Percentiles rank a stretch among this genome's conserved stretches.
These are phyloP conservation scores for Coelastrella sp. DNA, from an alignment of 139 green algal genomes.

Conservation along the genomic window DNA sequence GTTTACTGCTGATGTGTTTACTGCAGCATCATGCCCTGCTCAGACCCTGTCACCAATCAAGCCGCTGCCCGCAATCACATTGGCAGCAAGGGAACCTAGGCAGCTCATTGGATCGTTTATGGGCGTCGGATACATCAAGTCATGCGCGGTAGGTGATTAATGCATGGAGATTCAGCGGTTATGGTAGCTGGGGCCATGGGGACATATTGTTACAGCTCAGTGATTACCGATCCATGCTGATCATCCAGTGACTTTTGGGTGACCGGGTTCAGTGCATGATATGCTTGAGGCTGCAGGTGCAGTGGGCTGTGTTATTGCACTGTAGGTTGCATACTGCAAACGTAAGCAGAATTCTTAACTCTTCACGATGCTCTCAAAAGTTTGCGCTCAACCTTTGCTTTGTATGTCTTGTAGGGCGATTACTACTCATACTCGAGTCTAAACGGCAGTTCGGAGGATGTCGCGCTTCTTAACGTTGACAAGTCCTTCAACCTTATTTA, in stretches of 20 bases:
- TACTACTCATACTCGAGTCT: conserved; percentile 34
- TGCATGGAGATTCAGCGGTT: background rate
- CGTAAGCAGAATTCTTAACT: no score
- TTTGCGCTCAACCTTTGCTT: background rate
- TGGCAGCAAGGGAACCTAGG: background rate
- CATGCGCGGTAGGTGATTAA: background rate
- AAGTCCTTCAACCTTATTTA: conserved; percentile 10
- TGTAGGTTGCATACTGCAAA: no score
- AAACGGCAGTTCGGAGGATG: background rate
- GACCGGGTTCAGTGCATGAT: no score
- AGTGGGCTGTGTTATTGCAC: no score
- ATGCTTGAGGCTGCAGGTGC: no score
- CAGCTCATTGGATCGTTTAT: conserved; percentile 23
- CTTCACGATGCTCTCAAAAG: no score
- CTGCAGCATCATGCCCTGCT: conserved; percentile 15
- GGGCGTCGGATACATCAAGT: conserved; percentile 27
- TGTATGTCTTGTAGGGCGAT: conserved; percentile 23
- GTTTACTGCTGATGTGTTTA: background rate
- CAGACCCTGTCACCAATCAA: conserved; percentile 26
- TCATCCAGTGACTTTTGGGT: no score
- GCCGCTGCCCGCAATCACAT: background rate
- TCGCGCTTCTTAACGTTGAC: conserved; percentile 37
- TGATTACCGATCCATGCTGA: no score
- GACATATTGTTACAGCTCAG: no score
- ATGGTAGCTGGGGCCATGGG: background rate